Base-by-base conservation (phyloP, 805 yeast species). In the Teunomyces funiuensis region DNA sequence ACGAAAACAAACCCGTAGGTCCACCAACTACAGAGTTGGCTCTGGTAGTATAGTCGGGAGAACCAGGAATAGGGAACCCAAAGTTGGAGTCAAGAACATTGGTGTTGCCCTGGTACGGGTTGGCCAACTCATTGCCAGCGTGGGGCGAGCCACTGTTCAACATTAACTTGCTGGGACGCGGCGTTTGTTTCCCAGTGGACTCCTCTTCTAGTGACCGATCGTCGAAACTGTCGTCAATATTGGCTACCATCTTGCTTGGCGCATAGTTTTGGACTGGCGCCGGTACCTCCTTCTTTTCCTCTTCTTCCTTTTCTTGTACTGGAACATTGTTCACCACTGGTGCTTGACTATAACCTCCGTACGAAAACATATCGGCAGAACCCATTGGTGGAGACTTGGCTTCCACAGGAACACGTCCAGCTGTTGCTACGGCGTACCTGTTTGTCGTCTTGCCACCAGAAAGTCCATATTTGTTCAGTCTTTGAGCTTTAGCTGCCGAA, bases 1-100 rank as follows among this genome's bases (percentile, higher is more conserved):
- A 65, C 2, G 72, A 63, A 41, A 64, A 68, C 23, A 61, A 51
- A 1, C 70, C 72, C 6, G 56, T 53, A 5, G 55, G 54, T 9
- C 60, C 59, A 10, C 69, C 71, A 30, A 69, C 50, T 4, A 69
- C 72, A 4, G 74, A 69, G 44, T 70, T 69, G 17, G 74, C 74
- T 39, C 76, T 44, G 1, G 73, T 69, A n/a, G 74, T 66, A 37
- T 54, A 53, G 17, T 70, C 76, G 2, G 76, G 76, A 0, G 73
- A 64, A 1, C 73, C 72, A 3, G 76, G 76, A 18, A 69, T 69
- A 3, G 76, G 70, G 50, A 69, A 70, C 38, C 66, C 74, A 36
- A 66, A 63, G 13, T 59, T 54, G 30, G 51, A 45, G 28, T 55
- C 57, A 27, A 54, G 41, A 10, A 28, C 38, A 14, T 33, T 30